These are phyloP conservation scores for Aureobasidium musti DNA, from an alignment of 2,329 filamentous ascomycete genomes.

Conservation along the genomic window DNA sequence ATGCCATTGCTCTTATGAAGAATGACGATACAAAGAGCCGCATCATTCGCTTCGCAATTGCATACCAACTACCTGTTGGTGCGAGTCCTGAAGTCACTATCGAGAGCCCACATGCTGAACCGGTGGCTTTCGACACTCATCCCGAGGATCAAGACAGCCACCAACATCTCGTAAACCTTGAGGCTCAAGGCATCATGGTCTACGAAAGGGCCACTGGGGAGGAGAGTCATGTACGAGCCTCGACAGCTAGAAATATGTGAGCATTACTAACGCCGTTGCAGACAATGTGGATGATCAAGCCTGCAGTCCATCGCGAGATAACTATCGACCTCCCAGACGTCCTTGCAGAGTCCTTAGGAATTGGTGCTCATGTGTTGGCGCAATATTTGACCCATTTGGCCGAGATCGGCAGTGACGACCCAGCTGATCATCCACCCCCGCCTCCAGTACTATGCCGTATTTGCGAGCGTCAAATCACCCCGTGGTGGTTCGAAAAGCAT, in stretches of 20 bases:
- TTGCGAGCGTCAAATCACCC: constrained; percentile 93
- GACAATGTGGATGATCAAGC: constrained; percentile 99
- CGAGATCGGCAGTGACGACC: constrained; percentile 75
- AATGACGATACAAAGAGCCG: constrained; percentile 91
- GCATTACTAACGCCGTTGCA: constrained; percentile 48
- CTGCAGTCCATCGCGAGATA: constrained; percentile 85
- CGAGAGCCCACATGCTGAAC: constrained; percentile 10
- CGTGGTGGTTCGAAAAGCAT: constrained; percentile 99
- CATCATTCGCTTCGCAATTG: constrained; percentile 77
- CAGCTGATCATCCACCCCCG: constrained; percentile 75
- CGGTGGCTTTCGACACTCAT: constrained; percentile 30
- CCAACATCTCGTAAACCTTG: constrained; percentile 69
- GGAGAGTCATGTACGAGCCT: constrained; percentile 75
- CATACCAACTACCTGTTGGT: constrained; percentile 45
- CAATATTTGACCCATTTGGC: constrained; percentile 89
- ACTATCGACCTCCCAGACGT: constrained; percentile 90
- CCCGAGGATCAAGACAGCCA: constrained; percentile 39
- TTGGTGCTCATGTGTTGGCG: constrained; percentile 90
- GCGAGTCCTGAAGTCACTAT: constrained; percentile 2
- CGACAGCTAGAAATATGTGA: constrained; percentile 32
- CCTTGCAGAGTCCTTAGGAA: constrained; percentile 89
- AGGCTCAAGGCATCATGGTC: constrained; percentile 98
- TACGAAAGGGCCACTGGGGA: constrained; percentile 85
- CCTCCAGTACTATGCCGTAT: constrained; percentile 90
- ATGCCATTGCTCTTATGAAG: constrained; percentile 84